These are phyloP conservation scores for Rhizophagus clarus DNA, from an alignment of 192 early-diverging fungal species.

Conservation along the genomic window DNA sequence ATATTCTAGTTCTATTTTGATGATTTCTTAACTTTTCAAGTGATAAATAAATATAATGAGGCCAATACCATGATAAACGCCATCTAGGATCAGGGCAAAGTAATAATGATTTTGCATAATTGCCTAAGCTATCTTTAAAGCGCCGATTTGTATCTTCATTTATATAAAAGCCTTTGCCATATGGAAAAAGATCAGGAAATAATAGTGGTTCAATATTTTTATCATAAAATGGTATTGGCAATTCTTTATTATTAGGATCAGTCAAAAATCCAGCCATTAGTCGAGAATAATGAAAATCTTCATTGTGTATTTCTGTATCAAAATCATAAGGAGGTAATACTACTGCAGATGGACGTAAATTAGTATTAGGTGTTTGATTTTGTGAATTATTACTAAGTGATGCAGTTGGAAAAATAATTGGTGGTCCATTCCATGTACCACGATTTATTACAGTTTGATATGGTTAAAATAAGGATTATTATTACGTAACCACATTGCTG, in stretches of 20 bases:
- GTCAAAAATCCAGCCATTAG: not conserved
- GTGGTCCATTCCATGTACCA: not conserved
- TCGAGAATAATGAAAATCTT: not conserved
- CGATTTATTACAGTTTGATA: not conserved
- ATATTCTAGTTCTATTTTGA: not conserved
- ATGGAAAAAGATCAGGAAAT: conserved; percentile 7
- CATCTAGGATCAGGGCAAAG: not conserved
- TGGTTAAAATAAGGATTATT: not conserved
- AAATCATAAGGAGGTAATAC: not conserved
- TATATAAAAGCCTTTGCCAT: not conserved
- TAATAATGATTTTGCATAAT: not conserved
- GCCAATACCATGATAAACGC: no score
- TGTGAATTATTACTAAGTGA: not conserved
- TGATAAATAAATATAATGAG: no score
- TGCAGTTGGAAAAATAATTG: not conserved
- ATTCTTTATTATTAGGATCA: not conserved
- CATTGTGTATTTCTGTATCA: conserved; percentile 12
- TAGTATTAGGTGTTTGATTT: not conserved
- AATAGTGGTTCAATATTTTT: not conserved
- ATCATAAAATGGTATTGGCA: not conserved
- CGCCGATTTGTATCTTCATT: not conserved
- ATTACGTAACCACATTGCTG: not conserved
- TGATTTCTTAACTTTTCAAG: not conserved
- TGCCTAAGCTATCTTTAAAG: not conserved
- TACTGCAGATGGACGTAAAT: not conserved